Percentiles rank a stretch among this genome's conserved stretches.
Conservation (phyloP, 768 basidiomycete species). For the Lyophyllum decastes region DNA sequence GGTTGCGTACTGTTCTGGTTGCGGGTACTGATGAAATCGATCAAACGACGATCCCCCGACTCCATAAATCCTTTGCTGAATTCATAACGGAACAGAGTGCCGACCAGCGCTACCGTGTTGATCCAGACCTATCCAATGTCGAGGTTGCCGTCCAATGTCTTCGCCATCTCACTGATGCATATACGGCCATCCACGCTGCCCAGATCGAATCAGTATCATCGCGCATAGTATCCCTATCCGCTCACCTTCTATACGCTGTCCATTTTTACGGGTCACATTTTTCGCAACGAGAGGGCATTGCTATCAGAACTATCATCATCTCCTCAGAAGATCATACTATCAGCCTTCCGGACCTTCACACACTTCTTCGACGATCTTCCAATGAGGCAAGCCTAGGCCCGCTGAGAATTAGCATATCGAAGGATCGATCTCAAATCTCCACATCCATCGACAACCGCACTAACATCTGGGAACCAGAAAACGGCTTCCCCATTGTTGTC, state of each 20-base stretch:
- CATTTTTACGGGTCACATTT: neutral
- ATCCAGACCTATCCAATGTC: neutral
- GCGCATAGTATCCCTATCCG: neutral
- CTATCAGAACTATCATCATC: neutral
- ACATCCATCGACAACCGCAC: too few species aligned
- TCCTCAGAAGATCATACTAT: neutral
- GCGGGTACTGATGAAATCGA: neutral
- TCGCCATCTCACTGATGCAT: neutral
- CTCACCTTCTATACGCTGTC: neutral
- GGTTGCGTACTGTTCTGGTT: neutral
- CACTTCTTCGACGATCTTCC: neutral
- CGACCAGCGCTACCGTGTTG: neutral
- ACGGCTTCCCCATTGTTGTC: too few species aligned
- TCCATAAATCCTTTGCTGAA: neutral
- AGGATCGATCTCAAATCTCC: too few species aligned
- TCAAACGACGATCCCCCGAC: neutral
- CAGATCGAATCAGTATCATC: neutral
- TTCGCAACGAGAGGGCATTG: neutral
- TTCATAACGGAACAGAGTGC: neutral
- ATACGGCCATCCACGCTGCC: neutral
- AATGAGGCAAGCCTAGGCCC: too few species aligned
- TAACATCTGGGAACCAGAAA: too few species aligned
- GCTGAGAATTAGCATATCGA: too few species aligned
- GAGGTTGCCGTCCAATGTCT: neutral
- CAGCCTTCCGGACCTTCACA: neutral